phyloP scores from a whole-genome alignment of 352 stramenopile genomes.

The Phytopythium mirpurense region DNA sequence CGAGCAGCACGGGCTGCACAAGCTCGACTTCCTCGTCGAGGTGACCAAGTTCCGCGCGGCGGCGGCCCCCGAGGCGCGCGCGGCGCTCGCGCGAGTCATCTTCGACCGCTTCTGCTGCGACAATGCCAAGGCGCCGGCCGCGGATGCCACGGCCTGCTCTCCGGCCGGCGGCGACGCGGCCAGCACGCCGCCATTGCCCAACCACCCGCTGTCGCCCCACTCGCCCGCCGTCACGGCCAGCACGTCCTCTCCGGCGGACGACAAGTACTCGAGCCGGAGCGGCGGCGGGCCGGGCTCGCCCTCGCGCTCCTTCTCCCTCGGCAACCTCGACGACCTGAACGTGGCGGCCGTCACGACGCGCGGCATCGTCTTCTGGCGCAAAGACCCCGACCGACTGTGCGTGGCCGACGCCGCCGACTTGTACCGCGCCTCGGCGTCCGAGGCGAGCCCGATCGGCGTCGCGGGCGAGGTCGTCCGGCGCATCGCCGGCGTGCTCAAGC shows the following conservation, averaged over 20 bases:
- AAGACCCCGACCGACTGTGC: constrained; percentile 35
- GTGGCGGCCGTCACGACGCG: constrained; percentile 57
- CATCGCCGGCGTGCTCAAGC: constrained; percentile 39
- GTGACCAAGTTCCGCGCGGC: constrained; percentile 67
- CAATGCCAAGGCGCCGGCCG: neutral
- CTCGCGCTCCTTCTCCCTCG: constrained; percentile 29
- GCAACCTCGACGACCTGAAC: constrained; percentile 51
- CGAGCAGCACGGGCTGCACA: constrained; percentile 54
- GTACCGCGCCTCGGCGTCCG: constrained; percentile 32
- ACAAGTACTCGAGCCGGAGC: constrained; percentile 11
- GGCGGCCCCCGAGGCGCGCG: constrained; percentile 34
- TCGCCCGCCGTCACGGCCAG: constrained; percentile 14
- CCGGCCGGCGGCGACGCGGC: too few species aligned
- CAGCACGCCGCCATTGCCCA: too few species aligned
- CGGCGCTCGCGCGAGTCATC: constrained; percentile 47
- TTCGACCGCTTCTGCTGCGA: constrained; percentile 46
- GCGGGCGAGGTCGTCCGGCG: constrained; percentile 53
- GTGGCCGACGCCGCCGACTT: constrained; percentile 25
- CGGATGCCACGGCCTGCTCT: too few species aligned
- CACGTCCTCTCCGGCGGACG: constrained; percentile 18
- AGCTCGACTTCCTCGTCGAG: constrained; percentile 68
- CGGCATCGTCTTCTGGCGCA: constrained; percentile 61
- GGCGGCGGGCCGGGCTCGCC: constrained; percentile 7
- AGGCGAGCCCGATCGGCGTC: constrained; percentile 43
- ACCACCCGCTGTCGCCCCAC: constrained; percentile 15